phyloP scores from a whole-genome alignment of 2,329 filamentous ascomycete genomes.

The Plenodomus biglobosus region DNA sequence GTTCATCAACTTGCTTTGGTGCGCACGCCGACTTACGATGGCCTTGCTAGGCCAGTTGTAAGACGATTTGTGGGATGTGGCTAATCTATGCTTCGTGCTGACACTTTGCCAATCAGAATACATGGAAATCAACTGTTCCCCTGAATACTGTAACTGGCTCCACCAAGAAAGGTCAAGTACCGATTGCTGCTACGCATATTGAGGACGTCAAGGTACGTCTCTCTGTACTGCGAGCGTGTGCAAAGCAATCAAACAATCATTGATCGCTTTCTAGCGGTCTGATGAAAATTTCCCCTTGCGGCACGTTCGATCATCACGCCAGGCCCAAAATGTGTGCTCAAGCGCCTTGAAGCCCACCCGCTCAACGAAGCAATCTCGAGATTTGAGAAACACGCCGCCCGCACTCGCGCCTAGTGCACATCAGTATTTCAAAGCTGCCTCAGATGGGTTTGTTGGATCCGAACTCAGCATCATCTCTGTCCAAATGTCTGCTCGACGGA shows the following conservation, averaged over 20 bases:
- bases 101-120: constrained; percentile 17
- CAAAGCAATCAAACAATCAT: no score
- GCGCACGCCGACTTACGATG: constrained; percentile 31
- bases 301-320: no score
- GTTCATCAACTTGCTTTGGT: constrained; percentile 31
- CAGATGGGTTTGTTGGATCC: constrained; percentile 16
- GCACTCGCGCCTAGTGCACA: background rate
- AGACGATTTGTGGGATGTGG: constrained; percentile 6
- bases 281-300: no score
- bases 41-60: constrained; percentile 31
- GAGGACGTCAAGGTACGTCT: no score
- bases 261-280: no score
- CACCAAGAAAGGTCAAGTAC: constrained; percentile 29
- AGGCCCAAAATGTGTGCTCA: no score
- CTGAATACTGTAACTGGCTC: constrained; percentile 22
- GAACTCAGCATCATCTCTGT: constrained; percentile 6
- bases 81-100: constrained; percentile 8
- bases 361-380: background rate
- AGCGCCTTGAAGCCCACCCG: background rate
- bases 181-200: background rate
- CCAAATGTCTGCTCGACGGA: background rate
- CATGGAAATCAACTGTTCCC: constrained; percentile 2
- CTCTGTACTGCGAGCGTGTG: no score
- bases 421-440: background rate
- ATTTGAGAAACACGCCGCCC: background rate